Base-by-base conservation (phyloP, 2,329 filamentous ascomycete species). In the Phialocephala subalpina region DNA sequence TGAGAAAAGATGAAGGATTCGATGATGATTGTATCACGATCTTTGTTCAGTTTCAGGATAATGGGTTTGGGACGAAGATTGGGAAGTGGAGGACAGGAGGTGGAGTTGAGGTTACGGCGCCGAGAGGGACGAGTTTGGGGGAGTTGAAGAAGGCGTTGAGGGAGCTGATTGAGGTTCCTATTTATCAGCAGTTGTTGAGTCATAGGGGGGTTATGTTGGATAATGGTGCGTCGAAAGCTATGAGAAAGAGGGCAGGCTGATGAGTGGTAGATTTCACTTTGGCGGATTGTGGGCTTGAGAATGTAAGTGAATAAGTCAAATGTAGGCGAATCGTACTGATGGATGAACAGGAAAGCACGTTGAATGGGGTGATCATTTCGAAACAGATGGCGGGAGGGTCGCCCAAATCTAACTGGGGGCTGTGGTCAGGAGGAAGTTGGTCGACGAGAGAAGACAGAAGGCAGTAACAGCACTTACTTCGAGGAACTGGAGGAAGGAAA, bases 221-320 rank as follows among this genome's bases (percentile, higher is more conserved):
- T 57, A 40, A 57, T 40, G 55, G 55, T 38, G 7, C n/a, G 55
- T 38, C 11, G 12, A 8, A 4, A 5, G 8, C 52, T 33, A 25
- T 20, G 18, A 14, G 16, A 7, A 4, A 27, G 33, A n/a, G 18
- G 20, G 29, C 14, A 14, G n/a, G 33, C 33, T 57, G 14, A 57
- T 38, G 33, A 7, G 22, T 57, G 6, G 55, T 38, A 57, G 55
- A 57, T 27, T 57, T 57, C 18, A 57, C 55, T 14, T 57, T 57
- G 20, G 16, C n/a, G 14, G 55, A 57, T 38, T 57, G 55, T 38
- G 55, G 55, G 6, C n/a, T 57, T 57, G 55, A 57, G 38, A 57
- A 57, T 57, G 55, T 57, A n/a, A 57, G 55, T 57, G 1, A 33
- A 1, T 6, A 53, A 29, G 36, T 38, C 22, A 7, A 5, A 22